Conservation (phyloP, 2,329 filamentous ascomycete genomes). For the Penicillium sp. region DNA sequence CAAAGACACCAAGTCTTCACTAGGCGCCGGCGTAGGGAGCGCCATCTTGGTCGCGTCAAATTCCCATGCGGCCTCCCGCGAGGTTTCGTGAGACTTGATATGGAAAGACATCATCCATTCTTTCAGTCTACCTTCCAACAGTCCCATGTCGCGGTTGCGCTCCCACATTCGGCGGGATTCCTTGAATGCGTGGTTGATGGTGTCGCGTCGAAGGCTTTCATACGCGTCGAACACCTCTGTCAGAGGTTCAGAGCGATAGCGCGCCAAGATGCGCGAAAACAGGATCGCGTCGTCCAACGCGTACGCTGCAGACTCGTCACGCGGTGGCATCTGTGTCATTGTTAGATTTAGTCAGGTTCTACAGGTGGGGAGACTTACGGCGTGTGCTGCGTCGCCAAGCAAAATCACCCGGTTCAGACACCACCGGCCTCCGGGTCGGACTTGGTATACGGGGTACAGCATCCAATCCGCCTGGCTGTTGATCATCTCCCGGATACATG, state of each 20-base stretch:
- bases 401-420: conserved; percentile 43
- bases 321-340: conserved; percentile 47
- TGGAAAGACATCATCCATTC: conserved; percentile 43
- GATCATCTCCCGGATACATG: conserved; percentile 41
- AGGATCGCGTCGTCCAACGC: conserved; percentile 50
- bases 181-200: conserved; percentile 43
- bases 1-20: conserved; percentile 27
- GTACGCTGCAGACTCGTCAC: conserved; percentile 49
- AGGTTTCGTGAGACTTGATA: conserved; percentile 27
- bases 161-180: conserved; percentile 43
- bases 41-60: conserved; percentile 39
- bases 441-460: conserved; percentile 49
- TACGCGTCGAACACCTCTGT: conserved; percentile 40
- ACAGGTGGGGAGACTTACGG: conserved; percentile 33
- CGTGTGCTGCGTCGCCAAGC: conserved; percentile 51
- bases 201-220: conserved; percentile 39
- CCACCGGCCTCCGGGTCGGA: conserved; percentile 43
- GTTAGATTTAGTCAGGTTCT: conserved; percentile 5
- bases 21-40: conserved; percentile 29
- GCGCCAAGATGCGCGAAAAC: conserved; percentile 42
- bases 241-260: conserved; percentile 36
- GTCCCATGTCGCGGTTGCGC: conserved; percentile 41
- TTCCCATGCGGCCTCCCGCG: conserved; percentile 36
- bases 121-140: conserved; percentile 38
- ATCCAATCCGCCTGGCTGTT: conserved; percentile 40